These are phyloP conservation scores for Pseudogymnoascus sp. DNA, from an alignment of 2,329 filamentous ascomycete species.

Conservation along the genomic window DNA sequence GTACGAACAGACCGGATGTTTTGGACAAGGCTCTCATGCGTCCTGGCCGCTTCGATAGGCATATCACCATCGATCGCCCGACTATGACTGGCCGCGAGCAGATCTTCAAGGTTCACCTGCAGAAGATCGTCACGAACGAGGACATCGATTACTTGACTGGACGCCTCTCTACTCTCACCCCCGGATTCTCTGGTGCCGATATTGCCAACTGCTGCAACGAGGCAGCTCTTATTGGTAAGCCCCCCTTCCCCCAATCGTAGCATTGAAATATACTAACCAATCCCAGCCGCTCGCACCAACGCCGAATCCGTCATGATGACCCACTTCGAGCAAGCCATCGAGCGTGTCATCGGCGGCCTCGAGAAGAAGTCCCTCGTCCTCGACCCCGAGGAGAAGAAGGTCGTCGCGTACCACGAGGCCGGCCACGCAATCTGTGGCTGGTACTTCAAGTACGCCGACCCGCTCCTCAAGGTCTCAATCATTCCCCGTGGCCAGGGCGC, in stretches of 20 bases:
- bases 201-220: constrained; percentile 99
- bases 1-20: constrained; percentile 91
- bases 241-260: neutral
- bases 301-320: constrained; percentile 75
- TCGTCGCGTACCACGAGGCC: constrained; percentile 95
- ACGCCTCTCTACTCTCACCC: constrained; percentile 82
- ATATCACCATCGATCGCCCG: constrained; percentile 88
- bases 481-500: constrained; percentile 92
- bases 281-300: constrained; percentile 69
- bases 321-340: constrained; percentile 96
- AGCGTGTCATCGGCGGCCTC: constrained; percentile 90
- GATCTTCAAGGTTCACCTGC: constrained; percentile 90
- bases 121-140: constrained; percentile 89
- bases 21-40: constrained; percentile 94
- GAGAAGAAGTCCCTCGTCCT: constrained; percentile 97
- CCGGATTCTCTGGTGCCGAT: constrained; percentile 93
- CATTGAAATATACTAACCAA: constrained; percentile 33
- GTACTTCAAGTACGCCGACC: constrained; percentile 95
- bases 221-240: constrained; percentile 85
- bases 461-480: constrained; percentile 95
- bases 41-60: constrained; percentile 91
- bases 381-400: constrained; percentile 86
- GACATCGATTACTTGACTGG: constrained; percentile 83
- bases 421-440: constrained; percentile 97
- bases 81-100: constrained; percentile 96